phyloP scores from a whole-genome alignment of 2,329 filamentous ascomycete genomes.

The Trichoderma pleuroti region DNA sequence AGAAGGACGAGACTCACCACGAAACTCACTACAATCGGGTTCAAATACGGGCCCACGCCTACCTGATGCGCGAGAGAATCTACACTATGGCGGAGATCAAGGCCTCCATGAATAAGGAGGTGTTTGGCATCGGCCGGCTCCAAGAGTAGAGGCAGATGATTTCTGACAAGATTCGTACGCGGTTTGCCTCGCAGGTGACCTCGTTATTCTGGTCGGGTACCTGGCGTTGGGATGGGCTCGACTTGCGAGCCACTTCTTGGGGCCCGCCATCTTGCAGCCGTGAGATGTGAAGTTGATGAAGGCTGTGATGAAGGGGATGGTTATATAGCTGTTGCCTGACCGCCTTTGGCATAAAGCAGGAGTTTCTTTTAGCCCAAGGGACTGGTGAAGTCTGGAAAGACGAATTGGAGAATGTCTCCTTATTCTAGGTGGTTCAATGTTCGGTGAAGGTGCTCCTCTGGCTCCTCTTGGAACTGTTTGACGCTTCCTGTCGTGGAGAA shows the following conservation, averaged over 20 bases:
- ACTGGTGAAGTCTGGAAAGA: slow-evolving; percentile 96
- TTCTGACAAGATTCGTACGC: too few relatives aligned
- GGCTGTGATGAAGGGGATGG: not conserved
- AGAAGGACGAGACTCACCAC: too few relatives aligned
- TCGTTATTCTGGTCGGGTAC: slow-evolving; percentile 36
- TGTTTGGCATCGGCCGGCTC: too few relatives aligned
- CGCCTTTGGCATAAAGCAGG: not conserved
- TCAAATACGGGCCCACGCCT: too few relatives aligned
- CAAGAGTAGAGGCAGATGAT: too few relatives aligned
- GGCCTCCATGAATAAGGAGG: too few relatives aligned
- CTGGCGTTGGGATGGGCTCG: not conserved
- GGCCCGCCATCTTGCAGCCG: slow-evolving; percentile 19
- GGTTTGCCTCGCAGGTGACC: too few relatives aligned
- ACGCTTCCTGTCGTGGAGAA: too few relatives aligned
- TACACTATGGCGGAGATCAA: too few relatives aligned
- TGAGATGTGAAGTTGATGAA: not conserved
- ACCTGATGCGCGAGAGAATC: too few relatives aligned
- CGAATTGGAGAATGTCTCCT: slow-evolving; percentile 94
- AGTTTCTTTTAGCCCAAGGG: slow-evolving; percentile 88
- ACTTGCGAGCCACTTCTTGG: not conserved
- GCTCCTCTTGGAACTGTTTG: slow-evolving; percentile 89
- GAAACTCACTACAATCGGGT: too few relatives aligned
- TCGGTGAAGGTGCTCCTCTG: slow-evolving; percentile 92
- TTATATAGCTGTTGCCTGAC: not conserved
- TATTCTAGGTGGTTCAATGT: slow-evolving; percentile 98